These are phyloP conservation scores for Colletotrichum tabaci DNA, from an alignment of 2,329 filamentous ascomycete species.

Conservation along the genomic window DNA sequence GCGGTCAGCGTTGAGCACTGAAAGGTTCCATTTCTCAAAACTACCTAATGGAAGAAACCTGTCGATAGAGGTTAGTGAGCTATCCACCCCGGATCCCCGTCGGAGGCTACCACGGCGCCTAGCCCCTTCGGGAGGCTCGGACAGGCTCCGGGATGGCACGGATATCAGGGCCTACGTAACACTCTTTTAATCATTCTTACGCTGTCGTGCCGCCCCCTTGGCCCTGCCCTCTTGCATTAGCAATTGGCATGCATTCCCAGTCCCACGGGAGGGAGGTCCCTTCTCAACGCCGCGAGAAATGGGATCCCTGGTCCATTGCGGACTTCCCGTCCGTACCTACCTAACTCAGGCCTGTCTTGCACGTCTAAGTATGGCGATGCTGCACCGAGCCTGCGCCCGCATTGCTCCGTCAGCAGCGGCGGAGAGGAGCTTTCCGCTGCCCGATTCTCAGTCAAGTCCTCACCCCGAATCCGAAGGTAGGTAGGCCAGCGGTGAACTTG, in stretches of 20 bases:
- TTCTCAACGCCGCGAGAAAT: no score
- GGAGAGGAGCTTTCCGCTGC: constrained; percentile 34
- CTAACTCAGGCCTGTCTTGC: background rate
- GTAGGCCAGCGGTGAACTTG: constrained; percentile 24
- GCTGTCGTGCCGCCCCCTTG: background rate
- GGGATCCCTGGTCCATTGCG: no score
- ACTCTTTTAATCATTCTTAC: constrained; percentile 12
- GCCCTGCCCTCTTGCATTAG: background rate
- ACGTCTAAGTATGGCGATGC: background rate
- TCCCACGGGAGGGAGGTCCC: background rate
- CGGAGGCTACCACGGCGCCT: constrained; percentile 13
- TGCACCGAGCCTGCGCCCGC: constrained; percentile 1
- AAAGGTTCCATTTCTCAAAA: constrained; percentile 22
- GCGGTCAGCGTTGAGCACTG: background rate
- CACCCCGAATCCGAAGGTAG: background rate
- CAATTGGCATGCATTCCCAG: background rate
- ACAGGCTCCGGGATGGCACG: constrained; percentile 36
- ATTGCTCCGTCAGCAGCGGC: constrained; percentile 23
- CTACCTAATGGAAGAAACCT: constrained; percentile 13
- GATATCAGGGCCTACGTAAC: constrained; percentile 38
- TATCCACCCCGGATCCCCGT: background rate
- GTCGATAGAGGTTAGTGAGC: constrained; percentile 32
- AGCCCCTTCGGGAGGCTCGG: constrained; percentile 17
- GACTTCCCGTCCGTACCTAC: no score
- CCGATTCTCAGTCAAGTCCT: background rate